Conservation (phyloP, 2,329 filamentous ascomycete species). For the Teratosphaeria nubilosa region DNA sequence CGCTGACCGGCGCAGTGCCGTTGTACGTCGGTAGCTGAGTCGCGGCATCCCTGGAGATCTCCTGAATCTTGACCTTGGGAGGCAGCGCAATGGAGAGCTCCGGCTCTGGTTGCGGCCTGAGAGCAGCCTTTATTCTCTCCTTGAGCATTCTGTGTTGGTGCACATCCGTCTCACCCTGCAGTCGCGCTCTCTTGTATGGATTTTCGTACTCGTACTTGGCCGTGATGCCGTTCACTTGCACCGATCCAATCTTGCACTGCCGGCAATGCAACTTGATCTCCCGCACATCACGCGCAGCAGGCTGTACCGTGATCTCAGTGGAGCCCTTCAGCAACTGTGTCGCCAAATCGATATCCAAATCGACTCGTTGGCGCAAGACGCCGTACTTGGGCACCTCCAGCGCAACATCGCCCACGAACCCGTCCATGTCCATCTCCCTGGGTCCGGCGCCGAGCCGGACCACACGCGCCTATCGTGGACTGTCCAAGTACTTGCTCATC, state of each 20-base stretch:
- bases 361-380: constrained; percentile 75
- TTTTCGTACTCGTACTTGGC: constrained; percentile 41
- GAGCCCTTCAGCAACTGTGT: constrained; percentile 64
- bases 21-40: constrained; percentile 26
- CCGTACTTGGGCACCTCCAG: constrained; percentile 33
- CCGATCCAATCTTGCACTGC: constrained; percentile 47
- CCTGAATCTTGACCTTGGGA: constrained; percentile 50
- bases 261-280: constrained; percentile 51
- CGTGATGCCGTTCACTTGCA: constrained; percentile 38
- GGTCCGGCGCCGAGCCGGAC: background rate
- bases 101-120: constrained; percentile 42
- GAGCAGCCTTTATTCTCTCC: constrained; percentile 52
- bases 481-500: background rate
- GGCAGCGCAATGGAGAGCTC: constrained; percentile 52
- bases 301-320: constrained; percentile 71
- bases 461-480: background rate
- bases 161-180: constrained; percentile 52
- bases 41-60: constrained; percentile 40
- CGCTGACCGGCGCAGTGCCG: constrained; percentile 29
- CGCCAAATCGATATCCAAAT: constrained; percentile 80
- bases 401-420: background rate
- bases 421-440: background rate
- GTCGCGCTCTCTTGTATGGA: constrained; percentile 55
- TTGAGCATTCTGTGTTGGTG: constrained; percentile 70
- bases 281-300: constrained; percentile 45